Base-by-base conservation (phyloP, 2,329 filamentous ascomycete genomes). In the Ambrosiella beaveri region DNA sequence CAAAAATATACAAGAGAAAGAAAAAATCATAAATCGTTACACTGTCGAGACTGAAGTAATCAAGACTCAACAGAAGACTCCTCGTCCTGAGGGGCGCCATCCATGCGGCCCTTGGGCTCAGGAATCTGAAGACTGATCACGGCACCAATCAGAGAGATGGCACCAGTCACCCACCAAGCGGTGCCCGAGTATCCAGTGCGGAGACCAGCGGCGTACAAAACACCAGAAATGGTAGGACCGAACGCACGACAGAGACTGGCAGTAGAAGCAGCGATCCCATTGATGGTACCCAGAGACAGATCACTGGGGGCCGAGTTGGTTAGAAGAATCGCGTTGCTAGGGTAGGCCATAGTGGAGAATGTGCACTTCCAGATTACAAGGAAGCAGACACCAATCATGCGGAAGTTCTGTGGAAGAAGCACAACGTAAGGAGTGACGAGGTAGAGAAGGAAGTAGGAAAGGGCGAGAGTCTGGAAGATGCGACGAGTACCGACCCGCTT, bases 311-410 rank as follows among this genome's bases (percentile, higher is more conserved):
- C 86, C 13, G 88, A 85, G 69, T 97, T 95, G 61, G 88, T 86
- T 37, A 95, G 78, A 59, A 98, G 80, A 59, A 97, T 94, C 9
- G 85, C 85, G 63, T 90, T 89, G 65, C 86, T 87, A 9, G 93
- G 93, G 69, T 95, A 97, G 0, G 90, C 85, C 70, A 96, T 83
- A 51, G 88, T 90, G 64, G 91, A 83, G 65, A 93, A 89, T 0
- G 88, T 94, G 67, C 94, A 95, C 71, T 96, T 97, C 83, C 86
- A 88, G 63, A 95, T 78, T 9, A 97, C 77, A 27, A 91, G 75
- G 7, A 82, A 65, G 66, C 89, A 91, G 55, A 95, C 81, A 27
- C 85, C 87, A 1, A 81, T 72, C 72, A 86, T 85, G 61, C 86
- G 83, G 45, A 88, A 70, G 37, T 72, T 71, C 13, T 82, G 75